These are phyloP conservation scores for Aspergillus steynii DNA, from an alignment of 495 filamentous ascomycete genomes.

Conservation along the genomic window DNA sequence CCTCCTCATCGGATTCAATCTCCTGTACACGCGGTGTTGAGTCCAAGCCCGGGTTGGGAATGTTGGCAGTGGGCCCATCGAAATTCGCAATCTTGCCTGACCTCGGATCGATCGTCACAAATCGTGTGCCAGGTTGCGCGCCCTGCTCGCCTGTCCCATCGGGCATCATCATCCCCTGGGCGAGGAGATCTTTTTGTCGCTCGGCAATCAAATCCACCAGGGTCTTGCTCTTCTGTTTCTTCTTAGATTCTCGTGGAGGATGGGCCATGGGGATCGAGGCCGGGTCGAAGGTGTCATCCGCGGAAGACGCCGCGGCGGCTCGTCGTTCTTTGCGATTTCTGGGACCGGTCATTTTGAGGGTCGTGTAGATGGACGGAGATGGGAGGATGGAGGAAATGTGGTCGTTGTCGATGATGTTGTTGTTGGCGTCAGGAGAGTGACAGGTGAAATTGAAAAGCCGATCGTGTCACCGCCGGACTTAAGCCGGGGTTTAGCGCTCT, in stretches of 20 bases:
- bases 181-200: slow-evolving; percentile 40
- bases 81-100: slow-evolving; percentile 36
- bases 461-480: slow-evolving; percentile 19
- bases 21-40: not conserved
- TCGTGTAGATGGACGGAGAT: not conserved
- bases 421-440: not conserved
- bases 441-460: not conserved
- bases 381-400: not conserved
- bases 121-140: slow-evolving; percentile 22
- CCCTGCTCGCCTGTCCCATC: slow-evolving; percentile 4
- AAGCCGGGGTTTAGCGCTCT: slow-evolving; percentile 13
- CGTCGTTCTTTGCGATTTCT: slow-evolving; percentile 54
- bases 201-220: slow-evolving; percentile 53
- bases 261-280: slow-evolving; percentile 39
- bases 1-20: not conserved
- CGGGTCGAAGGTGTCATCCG: slow-evolving; percentile 27
- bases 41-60: not conserved
- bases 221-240: slow-evolving; percentile 37
- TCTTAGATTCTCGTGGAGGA: slow-evolving; percentile 34
- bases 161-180: slow-evolving; percentile 9
- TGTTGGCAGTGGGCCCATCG: slow-evolving; percentile 13
- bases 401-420: not conserved
- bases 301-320: slow-evolving; percentile 29
- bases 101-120: slow-evolving; percentile 39
- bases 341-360: slow-evolving; percentile 32